Evolutionary conservation across 768 basidiomycete genomes (phyloP).

Genomic region (Termitomyces eurrhizus): DNA sequence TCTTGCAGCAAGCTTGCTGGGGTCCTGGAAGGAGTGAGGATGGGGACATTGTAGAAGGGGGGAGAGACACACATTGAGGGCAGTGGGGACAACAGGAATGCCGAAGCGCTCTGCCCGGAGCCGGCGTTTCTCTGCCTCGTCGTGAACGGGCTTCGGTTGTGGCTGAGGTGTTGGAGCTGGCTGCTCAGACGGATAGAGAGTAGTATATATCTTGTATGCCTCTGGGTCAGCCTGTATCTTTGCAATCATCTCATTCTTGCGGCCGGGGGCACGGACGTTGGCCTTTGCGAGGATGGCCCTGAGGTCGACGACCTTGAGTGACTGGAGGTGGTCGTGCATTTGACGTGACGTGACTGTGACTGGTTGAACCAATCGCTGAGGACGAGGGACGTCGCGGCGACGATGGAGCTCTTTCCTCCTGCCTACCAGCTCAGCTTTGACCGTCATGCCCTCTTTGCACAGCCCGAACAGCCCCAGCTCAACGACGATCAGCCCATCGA

Average conservation of each 20-base stretch:
- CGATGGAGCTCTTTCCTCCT: conserved; percentile 47
- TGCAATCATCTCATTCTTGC: conserved; percentile 64
- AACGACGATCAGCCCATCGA: conserved; percentile 50
- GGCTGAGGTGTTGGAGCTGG: conserved; percentile 13
- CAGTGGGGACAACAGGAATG: conserved; percentile 48
- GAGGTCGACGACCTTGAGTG: conserved; percentile 72
- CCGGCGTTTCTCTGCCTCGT: conserved; percentile 53
- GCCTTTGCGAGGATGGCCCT: conserved; percentile 57
- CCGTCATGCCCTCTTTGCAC: conserved; percentile 19
- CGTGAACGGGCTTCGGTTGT: not conserved
- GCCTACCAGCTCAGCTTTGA: conserved; percentile 45
- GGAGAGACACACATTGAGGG: conserved; percentile 15
- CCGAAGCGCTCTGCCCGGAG: conserved; percentile 69
- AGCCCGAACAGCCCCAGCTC: conserved; percentile 16
- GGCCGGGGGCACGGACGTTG: conserved; percentile 42
- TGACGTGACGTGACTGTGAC: conserved; percentile 20
- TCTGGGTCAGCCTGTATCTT: conserved; percentile 50
- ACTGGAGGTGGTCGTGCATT: conserved; percentile 39
- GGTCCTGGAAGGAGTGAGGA: conserved; percentile 30
- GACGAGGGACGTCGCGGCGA: conserved; percentile 43
- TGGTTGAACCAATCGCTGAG: conserved; percentile 39
- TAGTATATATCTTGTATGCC: conserved; percentile 40
- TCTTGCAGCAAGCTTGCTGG: conserved; percentile 47
- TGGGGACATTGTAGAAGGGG: not conserved
- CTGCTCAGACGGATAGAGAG: conserved; percentile 21